phyloP scores from a whole-genome alignment of 1,284 basidiomycete genomes.

The Pseudozyma pruni region DNA sequence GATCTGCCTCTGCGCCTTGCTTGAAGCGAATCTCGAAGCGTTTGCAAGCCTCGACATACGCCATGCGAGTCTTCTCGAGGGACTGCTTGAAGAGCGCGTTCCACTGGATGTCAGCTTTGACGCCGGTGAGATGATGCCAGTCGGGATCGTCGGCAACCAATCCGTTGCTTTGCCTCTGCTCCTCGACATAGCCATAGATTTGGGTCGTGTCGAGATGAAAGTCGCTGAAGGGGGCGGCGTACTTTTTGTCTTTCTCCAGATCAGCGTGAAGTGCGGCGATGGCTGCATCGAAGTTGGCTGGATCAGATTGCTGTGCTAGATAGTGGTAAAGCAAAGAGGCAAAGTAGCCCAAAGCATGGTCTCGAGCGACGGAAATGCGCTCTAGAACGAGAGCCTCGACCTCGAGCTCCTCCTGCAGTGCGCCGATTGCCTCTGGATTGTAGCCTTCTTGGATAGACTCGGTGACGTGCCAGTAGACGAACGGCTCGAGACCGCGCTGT shows the following conservation, averaged over 20 bases:
- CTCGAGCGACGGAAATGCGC: conserved; percentile 22
- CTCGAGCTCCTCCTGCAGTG: conserved; percentile 28
- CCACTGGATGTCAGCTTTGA: conserved; percentile 22
- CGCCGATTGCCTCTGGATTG: conserved; percentile 22
- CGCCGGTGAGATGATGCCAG: conserved; percentile 9
- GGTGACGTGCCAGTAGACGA: conserved; percentile 40
- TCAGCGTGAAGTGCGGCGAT: conserved; percentile 9
- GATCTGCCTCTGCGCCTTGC: conserved; percentile 14
- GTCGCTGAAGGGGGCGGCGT: conserved; percentile 2
- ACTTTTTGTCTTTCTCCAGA: conserved; percentile 2
- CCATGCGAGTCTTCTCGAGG: conserved; percentile 14
- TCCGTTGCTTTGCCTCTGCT: conserved; percentile 22
- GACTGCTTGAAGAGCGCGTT: conserved; percentile 14
- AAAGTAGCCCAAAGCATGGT: conserved; percentile 35
- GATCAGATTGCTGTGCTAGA: conserved; percentile 10
- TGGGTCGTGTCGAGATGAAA: conserved; percentile 18
- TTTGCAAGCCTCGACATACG: conserved; percentile 29
- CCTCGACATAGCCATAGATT: conserved; percentile 34
- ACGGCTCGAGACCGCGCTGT: conserved; percentile 29
- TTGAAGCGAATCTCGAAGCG: conserved; percentile 23
- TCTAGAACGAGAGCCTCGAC: conserved; percentile 42
- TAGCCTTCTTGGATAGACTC: conserved; percentile 36
- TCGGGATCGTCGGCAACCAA: conserved; percentile 25
- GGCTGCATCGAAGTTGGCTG: conserved; percentile 1
- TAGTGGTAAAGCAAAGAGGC: conserved; percentile 22